Evolutionary conservation across 495 filamentous ascomycete genomes (phyloP).

Genomic region (Pseudoneurospora amorphoporcata): DNA sequence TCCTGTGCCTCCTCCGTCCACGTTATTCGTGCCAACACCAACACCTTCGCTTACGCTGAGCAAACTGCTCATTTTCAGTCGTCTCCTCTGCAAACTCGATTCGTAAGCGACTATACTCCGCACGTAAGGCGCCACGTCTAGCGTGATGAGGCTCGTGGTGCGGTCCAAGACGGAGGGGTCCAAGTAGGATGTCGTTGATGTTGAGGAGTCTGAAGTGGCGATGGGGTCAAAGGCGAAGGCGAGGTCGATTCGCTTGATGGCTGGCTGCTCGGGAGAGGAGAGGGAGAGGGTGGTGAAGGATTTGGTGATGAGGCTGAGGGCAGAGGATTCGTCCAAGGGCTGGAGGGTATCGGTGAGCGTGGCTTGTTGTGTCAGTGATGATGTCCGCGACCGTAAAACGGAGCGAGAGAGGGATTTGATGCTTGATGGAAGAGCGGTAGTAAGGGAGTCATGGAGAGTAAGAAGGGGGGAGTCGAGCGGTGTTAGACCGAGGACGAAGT

Average conservation of each 20-base stretch:
- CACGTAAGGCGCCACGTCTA: slow-evolving; percentile 78
- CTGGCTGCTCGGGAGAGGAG: slow-evolving; percentile 6
- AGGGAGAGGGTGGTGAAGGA: slow-evolving; percentile 14
- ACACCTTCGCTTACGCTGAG: slow-evolving; percentile 35
- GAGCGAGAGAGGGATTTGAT: slow-evolving; percentile 29
- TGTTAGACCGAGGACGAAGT: slow-evolving; percentile 52
- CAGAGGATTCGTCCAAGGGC: slow-evolving; percentile 20
- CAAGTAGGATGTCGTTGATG: slow-evolving; percentile 24
- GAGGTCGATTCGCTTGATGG: slow-evolving; percentile 31
- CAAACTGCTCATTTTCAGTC: slow-evolving; percentile 51
- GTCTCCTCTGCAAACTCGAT: slow-evolving; percentile 52
- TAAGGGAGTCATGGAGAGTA: slow-evolving; percentile 16
- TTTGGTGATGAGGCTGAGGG: slow-evolving; percentile 17
- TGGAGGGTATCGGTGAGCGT: neutral
- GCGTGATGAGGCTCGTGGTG: slow-evolving; percentile 46
- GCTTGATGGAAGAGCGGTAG: slow-evolving; percentile 14
- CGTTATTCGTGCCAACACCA: slow-evolving; percentile 26
- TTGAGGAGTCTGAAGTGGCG: slow-evolving; percentile 31
- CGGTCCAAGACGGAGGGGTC: slow-evolving; percentile 64
- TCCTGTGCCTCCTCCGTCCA: slow-evolving; percentile 14
- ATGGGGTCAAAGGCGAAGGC: slow-evolving; percentile 49
- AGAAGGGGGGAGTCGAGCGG: slow-evolving; percentile 44
- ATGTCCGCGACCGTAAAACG: slow-evolving; percentile 11
- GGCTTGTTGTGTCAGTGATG: neutral
- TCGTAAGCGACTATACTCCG: slow-evolving; percentile 73